Base-by-base conservation (phyloP, 306 rosid genomes). In the Hippophae tibetana region DNA sequence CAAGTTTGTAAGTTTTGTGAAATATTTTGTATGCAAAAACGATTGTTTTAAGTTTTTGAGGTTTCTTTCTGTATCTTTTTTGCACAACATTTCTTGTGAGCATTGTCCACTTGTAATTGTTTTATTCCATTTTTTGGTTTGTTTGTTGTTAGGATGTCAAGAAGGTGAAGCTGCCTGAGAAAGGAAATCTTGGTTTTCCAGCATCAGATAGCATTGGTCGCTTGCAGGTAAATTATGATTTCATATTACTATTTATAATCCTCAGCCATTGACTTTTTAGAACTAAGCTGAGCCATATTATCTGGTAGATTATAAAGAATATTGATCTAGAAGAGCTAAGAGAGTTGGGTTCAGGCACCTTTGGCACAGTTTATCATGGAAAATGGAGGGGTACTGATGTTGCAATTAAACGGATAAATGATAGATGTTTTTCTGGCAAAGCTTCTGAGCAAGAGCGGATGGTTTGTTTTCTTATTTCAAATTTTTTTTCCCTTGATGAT, bases 311-410 rank as follows among this genome's bases (percentile, higher is more conserved):
- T 72, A 86, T 90, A 71, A 82, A 77, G 74, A 86, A 90, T 61
- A 61, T 81, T 48, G 94, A 86, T 67, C 94, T 90, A 65, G 97
- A 90, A 81, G 94, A 90, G 81, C 67, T 82, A 45, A 78, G 74
- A 70, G 94, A 88, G 72, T 67, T 88, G 42, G 96, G 96, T 54
- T 88, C 94, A 43, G 96, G 94, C 44, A 88, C 96, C 56, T 88
- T 84, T 77, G 96, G 94, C 63, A 85, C 97, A 7, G 97, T 90
- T 47, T 87, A 85, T 70, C 96, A 90, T 78, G 97, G 92, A 59
- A 90, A 90, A 69, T 90, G 97, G 97, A 85, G 86, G 79, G 97
- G 97, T 47, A 83, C 84, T 43, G 96, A 90, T 60, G 96, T 90
- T 12, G 97, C 97, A 72, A 90, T 90, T 56, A 90, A 90, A 70